phyloP scores from a whole-genome alignment of 495 filamentous ascomycete genomes.

The Filosporella fistucella region DNA sequence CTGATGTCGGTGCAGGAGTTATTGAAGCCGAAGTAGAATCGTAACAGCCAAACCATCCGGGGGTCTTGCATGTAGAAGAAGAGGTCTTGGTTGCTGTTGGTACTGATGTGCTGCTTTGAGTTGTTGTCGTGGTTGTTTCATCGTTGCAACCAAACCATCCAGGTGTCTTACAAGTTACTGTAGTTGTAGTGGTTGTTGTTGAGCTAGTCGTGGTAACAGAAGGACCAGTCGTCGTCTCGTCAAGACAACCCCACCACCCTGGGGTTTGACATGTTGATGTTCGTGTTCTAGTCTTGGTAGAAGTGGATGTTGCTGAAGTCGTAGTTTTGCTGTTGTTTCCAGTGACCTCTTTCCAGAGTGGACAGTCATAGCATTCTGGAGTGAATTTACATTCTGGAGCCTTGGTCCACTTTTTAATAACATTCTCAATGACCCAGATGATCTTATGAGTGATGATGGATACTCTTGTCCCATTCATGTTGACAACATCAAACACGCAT shows the following conservation, averaged over 20 bases:
- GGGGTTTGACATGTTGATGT: conserved; percentile 87
- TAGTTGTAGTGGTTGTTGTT: conserved; percentile 41
- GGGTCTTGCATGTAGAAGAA: conserved; percentile 38
- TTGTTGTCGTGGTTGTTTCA: conserved; percentile 28
- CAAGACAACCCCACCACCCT: conserved; percentile 74
- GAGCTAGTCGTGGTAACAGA: conserved; percentile 39
- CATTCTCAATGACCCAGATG: conserved; percentile 74
- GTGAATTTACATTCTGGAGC: conserved; percentile 68
- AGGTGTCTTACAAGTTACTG: conserved; percentile 53
- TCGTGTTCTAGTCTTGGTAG: conserved; percentile 58
- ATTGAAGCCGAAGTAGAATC: conserved; percentile 38
- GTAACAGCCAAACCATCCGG: conserved; percentile 50
- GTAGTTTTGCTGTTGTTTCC: conserved; percentile 76
- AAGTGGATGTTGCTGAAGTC: conserved; percentile 65
- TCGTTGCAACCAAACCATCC: conserved; percentile 61
- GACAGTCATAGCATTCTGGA: conserved; percentile 84
- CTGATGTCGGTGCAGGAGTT: conserved; percentile 18
- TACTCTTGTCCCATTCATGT: conserved; percentile 84
- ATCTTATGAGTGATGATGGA: conserved; percentile 85
- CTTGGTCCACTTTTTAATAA: conserved; percentile 73
- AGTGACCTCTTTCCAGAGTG: conserved; percentile 88
- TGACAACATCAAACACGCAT: conserved; percentile 89
- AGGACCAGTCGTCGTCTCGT: conserved; percentile 49
- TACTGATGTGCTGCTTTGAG: conserved; percentile 26
- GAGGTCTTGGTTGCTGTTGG: conserved; percentile 28